These are phyloP conservation scores for Wickerhamiella bombiphila DNA, from an alignment of 805 yeast species.

Conservation along the genomic window DNA sequence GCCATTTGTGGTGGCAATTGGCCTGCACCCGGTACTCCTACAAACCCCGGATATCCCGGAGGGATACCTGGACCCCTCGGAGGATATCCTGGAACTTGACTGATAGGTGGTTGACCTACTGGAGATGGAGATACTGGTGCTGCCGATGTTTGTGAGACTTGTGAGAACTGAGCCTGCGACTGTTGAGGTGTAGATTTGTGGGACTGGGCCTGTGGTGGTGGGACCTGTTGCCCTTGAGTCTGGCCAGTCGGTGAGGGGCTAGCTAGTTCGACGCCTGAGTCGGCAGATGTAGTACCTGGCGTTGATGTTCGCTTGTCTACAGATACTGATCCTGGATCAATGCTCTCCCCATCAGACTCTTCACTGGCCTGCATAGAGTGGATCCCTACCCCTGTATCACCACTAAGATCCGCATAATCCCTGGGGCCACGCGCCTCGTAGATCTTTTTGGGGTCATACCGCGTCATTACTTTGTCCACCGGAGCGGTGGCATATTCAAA, in stretches of 20 bases:
- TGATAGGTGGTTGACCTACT: no score
- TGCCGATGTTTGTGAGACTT: no score
- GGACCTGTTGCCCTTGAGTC: not conserved
- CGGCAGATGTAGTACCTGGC: not conserved
- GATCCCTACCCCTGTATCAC: conserved; percentile 1
- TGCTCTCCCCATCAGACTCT: conserved; percentile 1
- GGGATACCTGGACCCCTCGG: no score
- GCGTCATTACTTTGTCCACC: conserved; percentile 34
- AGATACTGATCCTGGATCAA: not conserved
- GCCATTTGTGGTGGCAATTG: no score
- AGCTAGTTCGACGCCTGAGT: not conserved
- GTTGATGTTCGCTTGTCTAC: not conserved
- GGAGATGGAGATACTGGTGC: no score
- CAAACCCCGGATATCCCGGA: not conserved
- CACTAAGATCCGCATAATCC: conserved; percentile 1
- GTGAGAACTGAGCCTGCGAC: not conserved
- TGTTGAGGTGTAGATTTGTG: not conserved
- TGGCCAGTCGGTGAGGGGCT: not conserved
- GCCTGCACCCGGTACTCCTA: not conserved
- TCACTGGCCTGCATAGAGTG: not conserved
- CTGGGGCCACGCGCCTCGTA: not conserved
- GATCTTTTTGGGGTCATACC: conserved; percentile 19
- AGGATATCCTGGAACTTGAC: not conserved
- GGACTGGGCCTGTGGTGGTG: not conserved
- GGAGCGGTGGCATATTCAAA: conserved; percentile 66